Conservation (phyloP, 345 rosid genomes). For the Lepidium sativum region DNA sequence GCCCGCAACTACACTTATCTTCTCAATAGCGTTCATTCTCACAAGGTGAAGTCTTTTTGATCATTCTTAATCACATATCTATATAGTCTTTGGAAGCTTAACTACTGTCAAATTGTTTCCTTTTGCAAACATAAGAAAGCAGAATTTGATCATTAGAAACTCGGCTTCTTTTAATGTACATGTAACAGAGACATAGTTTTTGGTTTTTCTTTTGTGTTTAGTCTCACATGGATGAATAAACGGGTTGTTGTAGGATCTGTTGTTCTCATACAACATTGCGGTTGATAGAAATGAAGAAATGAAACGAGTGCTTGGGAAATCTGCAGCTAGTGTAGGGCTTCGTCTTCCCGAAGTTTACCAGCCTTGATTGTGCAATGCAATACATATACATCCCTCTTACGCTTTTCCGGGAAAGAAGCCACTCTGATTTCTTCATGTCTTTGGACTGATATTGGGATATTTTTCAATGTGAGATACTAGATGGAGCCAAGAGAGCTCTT, state of each 20-base stretch:
- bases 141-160: background rate
- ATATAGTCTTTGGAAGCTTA: background rate
- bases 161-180: background rate
- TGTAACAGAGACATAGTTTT: background rate
- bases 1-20: slow-evolving; percentile 58
- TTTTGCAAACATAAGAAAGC: background rate
- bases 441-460: background rate
- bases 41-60: slow-evolving; percentile 41
- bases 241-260: slow-evolving; percentile 49
- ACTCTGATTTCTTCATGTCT: background rate
- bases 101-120: background rate
- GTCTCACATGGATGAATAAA: too few relatives aligned
- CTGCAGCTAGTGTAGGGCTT: slow-evolving; percentile 94
- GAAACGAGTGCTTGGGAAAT: slow-evolving; percentile 60
- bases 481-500: background rate
- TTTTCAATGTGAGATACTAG: background rate
- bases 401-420: background rate
- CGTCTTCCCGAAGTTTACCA: slow-evolving; percentile 75
- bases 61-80: background rate
- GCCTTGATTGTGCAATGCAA: slow-evolving; percentile 32
- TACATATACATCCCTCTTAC: background rate
- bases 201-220: background rate
- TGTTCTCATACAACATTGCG: slow-evolving; percentile 85
- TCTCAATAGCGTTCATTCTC: slow-evolving; percentile 73
- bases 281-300: slow-evolving; percentile 82